Evolutionary conservation across 2,329 filamentous ascomycete species (phyloP), one percentile per base, ranked within the genome.

Genomic region (Colletotrichum eremochloae): DNA sequence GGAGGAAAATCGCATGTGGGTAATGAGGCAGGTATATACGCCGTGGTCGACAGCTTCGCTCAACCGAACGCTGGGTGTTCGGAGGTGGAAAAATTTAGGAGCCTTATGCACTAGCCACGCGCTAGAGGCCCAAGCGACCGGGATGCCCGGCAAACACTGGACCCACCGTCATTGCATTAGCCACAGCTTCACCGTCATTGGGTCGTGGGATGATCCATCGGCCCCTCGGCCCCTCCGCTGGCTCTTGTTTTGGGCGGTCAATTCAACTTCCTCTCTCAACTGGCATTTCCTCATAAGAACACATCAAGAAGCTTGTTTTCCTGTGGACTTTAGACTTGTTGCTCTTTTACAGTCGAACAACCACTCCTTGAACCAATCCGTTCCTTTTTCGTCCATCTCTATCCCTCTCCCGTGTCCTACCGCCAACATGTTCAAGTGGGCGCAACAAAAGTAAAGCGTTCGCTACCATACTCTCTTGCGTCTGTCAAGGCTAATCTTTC

Each of bases 351-450:
- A 29, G 24, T 31, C 48, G 33, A 67, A 52, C 33, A 8, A 33
- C 29, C 31, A 40, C 42, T 40, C 15, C 20, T 38, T 62, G 44
- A 50, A 24, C 33, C 55, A 18, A 20, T 29, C 31, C 52, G 33
- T 33, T 18, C 48, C 31, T n/a, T 50, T 57, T 9, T 11, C 46
- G 33, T 18, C 55, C 48, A 18, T 29, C 12, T 8, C 61, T 48
- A 8, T 29, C n/a, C 9, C 67, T 55, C 33, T 62, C 53, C 46
- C 53, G 7, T 24, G 44, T 42, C 48, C 66, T 33, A n/a, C 14
- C 31, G 46, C 31, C 82, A 88, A 80, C 83, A 96, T 94, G 92
- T 95, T 97, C 87, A 96, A 94, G 87, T 98, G 95, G 95, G 92
- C 95, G 78, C 96, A 97, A 86, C 93, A 96, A 84, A 91, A 93